Percentiles rank a stretch among this genome's conserved stretches.
phyloP scores from a whole-genome alignment of 768 basidiomycete genomes.

The Suillus americanus region DNA sequence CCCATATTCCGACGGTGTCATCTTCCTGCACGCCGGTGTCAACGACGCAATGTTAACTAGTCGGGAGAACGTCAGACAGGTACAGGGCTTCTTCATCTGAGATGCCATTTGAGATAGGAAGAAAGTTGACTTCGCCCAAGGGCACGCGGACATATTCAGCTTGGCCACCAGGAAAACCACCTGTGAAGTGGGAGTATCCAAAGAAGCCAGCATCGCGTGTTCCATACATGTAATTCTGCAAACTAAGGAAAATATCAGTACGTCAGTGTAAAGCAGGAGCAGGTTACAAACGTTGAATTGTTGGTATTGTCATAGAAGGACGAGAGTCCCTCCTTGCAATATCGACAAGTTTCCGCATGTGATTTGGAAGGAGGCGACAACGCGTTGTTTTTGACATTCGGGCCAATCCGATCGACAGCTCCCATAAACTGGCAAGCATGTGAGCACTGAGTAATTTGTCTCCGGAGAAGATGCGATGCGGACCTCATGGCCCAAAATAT shows the following conservation, averaged over 20 bases:
- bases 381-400: slow-evolving; percentile 65
- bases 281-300: slow-evolving; percentile 48
- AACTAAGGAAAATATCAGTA: slow-evolving; percentile 24
- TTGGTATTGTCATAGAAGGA: slow-evolving; percentile 78
- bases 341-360: slow-evolving; percentile 73
- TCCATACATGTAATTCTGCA: slow-evolving; percentile 62
- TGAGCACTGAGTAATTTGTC: background rate
- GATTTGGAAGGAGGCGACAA: slow-evolving; percentile 79
- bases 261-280: slow-evolving; percentile 7
- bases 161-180: slow-evolving; percentile 74
- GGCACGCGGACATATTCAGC: slow-evolving; percentile 76
- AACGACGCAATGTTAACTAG: slow-evolving; percentile 71
- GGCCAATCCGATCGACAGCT: slow-evolving; percentile 62
- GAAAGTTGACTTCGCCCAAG: slow-evolving; percentile 67
- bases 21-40: slow-evolving; percentile 74
- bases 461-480: slow-evolving; percentile 5
- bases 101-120: slow-evolving; percentile 66
- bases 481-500: slow-evolving; percentile 75
- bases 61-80: slow-evolving; percentile 64
- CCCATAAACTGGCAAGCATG: slow-evolving; percentile 51
- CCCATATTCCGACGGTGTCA: slow-evolving; percentile 73
- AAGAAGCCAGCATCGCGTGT: slow-evolving; percentile 71
- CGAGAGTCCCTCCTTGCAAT: slow-evolving; percentile 71
- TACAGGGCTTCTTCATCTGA: slow-evolving; percentile 61
- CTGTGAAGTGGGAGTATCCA: slow-evolving; percentile 70